Evolutionary conservation across 192 early-diverging fungal genomes (phyloP).

Genomic region (Linnemannia elongata): DNA sequence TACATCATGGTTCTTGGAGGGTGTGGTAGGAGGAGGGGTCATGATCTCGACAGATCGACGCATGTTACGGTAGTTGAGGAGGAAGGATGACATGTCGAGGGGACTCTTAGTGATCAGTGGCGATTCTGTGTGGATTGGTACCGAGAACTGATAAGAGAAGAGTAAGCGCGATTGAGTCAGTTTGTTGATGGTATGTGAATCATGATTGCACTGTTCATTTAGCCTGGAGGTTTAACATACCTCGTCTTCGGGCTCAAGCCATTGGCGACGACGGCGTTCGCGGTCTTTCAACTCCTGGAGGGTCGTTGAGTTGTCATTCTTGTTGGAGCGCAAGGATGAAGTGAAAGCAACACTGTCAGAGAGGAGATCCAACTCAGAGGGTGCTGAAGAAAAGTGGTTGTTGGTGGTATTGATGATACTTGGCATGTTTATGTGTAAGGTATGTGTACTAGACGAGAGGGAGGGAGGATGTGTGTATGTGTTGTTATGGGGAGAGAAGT

Average conservation of each 20-base stretch:
- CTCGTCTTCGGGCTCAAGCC: constrained; percentile 10
- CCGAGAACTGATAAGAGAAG: constrained; percentile 32
- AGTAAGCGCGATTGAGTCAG: not conserved
- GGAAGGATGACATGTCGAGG: constrained; percentile 42
- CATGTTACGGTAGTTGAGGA: constrained; percentile 45
- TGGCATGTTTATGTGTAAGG: not conserved
- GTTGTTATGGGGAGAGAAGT: not conserved
- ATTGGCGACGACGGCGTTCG: constrained; percentile 9
- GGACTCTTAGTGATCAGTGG: constrained; percentile 43
- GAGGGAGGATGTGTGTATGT: not conserved
- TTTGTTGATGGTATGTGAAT: not conserved
- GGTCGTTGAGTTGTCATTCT: not conserved
- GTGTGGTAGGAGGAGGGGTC: constrained; percentile 21
- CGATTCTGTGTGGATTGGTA: constrained; percentile 50
- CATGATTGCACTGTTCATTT: not conserved
- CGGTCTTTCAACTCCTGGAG: constrained; percentile 4
- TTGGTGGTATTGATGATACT: constrained; percentile 3
- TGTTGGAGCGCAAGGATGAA: not conserved
- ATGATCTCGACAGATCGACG: constrained; percentile 54
- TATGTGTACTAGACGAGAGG: not conserved
- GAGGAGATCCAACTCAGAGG: constrained; percentile 4
- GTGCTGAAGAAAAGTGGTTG: not conserved
- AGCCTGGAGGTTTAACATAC: not conserved
- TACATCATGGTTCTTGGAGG: constrained; percentile 13
- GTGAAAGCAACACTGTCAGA: not conserved